Conservation (phyloP, 1,139 yeast species). For the Saccharomyces hybrid region DNA sequence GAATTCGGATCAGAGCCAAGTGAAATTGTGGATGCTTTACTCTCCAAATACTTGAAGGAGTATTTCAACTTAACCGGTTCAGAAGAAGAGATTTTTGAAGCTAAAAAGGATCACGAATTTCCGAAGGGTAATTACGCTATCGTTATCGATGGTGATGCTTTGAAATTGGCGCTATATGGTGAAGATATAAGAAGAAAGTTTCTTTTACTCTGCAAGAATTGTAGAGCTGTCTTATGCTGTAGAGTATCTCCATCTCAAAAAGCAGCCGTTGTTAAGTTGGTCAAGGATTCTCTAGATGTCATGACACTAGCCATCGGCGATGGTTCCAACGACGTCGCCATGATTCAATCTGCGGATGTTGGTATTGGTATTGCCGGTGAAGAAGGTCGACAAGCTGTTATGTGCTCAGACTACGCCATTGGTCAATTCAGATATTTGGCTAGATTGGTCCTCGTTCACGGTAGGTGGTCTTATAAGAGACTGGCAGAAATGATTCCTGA, state of each 20-base stretch:
- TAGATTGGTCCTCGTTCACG: conserved; percentile 77
- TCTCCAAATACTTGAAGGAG: conserved; percentile 52
- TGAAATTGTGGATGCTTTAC: conserved; percentile 45
- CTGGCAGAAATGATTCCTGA: conserved; percentile 91
- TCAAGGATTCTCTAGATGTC: conserved; percentile 69
- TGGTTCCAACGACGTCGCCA: conserved; percentile 97
- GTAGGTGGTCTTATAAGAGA: conserved; percentile 92
- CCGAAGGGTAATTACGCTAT: conserved; percentile 76
- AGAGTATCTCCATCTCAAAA: conserved; percentile 97
- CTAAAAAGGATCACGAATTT: conserved; percentile 65
- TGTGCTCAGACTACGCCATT: conserved; percentile 95
- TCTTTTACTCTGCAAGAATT: conserved; percentile 80
- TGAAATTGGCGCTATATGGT: conserved; percentile 61
- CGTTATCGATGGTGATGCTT: conserved; percentile 87
- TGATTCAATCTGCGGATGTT: conserved; percentile 97
- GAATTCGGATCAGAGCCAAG: conserved; percentile 29
- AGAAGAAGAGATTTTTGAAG: conserved; percentile 47
- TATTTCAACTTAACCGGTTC: conserved; percentile 62
- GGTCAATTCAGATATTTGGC: conserved; percentile 88
- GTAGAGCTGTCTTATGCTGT: conserved; percentile 90
- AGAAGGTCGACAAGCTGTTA: conserved; percentile 96
- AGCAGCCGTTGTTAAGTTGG: conserved; percentile 90
- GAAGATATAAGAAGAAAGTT: conserved; percentile 58
- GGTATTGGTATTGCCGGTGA: conserved; percentile 85
- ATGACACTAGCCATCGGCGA: conserved; percentile 95